phyloP scores from a whole-genome alignment of 495 filamentous ascomycete species.

The Penicillium paxilli region DNA sequence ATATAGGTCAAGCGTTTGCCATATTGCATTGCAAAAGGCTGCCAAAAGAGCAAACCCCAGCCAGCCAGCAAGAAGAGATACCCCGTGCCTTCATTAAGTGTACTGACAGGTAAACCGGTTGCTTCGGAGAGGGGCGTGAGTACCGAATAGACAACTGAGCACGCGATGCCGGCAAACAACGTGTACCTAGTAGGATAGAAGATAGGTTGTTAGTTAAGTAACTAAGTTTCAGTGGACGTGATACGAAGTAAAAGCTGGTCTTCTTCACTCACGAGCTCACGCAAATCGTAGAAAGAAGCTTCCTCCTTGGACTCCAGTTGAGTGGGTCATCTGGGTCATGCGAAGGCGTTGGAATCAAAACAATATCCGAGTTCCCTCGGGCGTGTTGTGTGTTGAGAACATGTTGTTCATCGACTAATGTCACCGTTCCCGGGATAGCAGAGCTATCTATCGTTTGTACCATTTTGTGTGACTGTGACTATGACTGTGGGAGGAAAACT shows the following conservation, averaged over 20 bases:
- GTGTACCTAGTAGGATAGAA: slow-evolving; percentile 51
- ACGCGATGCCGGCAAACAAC: slow-evolving; percentile 58
- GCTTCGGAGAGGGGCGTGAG: slow-evolving; percentile 57
- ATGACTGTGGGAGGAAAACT: too few relatives aligned
- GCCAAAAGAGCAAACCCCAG: slow-evolving; percentile 68
- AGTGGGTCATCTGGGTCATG: slow-evolving; percentile 60
- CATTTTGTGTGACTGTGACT: slow-evolving; percentile 17
- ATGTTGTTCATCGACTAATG: slow-evolving; percentile 54
- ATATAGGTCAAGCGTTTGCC: slow-evolving; percentile 67
- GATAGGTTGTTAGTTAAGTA: not conserved
- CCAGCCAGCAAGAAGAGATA: slow-evolving; percentile 64
- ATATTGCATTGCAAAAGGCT: slow-evolving; percentile 65
- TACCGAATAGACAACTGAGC: slow-evolving; percentile 62
- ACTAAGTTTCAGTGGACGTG: not conserved
- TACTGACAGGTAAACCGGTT: slow-evolving; percentile 52
- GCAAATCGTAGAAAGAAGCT: slow-evolving; percentile 51
- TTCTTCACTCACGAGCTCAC: slow-evolving; percentile 40
- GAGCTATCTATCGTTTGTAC: slow-evolving; percentile 36
- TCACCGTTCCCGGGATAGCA: slow-evolving; percentile 54
- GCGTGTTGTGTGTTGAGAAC: slow-evolving; percentile 44
- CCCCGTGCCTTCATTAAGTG: slow-evolving; percentile 61
- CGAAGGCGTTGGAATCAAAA: slow-evolving; percentile 60
- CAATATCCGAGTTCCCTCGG: slow-evolving; percentile 46
- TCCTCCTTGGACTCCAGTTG: slow-evolving; percentile 60
- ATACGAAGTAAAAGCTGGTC: too few relatives aligned